A percentile compares a stretch with the other conserved stretches of the same genome.
phyloP scores from a whole-genome alignment of 176 grass and related monocot species.

The Oryza coarctata region DNA sequence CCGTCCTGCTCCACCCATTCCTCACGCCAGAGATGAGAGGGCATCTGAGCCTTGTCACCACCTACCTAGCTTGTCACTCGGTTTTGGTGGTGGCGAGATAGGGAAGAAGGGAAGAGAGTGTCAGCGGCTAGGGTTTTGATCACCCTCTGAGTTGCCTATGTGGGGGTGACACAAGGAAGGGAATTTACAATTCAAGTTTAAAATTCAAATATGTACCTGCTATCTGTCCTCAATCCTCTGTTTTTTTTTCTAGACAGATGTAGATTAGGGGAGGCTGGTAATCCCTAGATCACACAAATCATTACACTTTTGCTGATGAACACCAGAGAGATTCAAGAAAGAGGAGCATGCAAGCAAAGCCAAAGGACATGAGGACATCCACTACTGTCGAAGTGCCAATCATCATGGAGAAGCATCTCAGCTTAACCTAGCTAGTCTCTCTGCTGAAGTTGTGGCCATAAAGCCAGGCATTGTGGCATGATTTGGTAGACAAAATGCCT shows the following conservation, averaged over 20 bases:
- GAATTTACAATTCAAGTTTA: neutral
- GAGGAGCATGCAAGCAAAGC: slow-evolving; percentile 21
- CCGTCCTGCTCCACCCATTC: too few relatives aligned
- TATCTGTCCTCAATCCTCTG: neutral
- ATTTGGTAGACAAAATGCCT: slow-evolving; percentile 19
- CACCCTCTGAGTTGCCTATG: too few relatives aligned
- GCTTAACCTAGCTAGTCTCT: neutral
- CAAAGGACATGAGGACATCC: slow-evolving; percentile 16
- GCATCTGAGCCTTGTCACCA: too few relatives aligned
- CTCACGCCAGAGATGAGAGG: too few relatives aligned
- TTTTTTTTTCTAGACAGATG: neutral
- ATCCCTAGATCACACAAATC: slow-evolving; percentile 36
- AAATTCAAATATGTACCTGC: neutral
- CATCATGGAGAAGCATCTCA: slow-evolving; percentile 35
- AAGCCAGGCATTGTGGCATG: slow-evolving; percentile 23
- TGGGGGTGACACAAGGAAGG: too few relatives aligned
- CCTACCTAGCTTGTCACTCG: too few relatives aligned
- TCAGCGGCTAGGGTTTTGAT: too few relatives aligned
- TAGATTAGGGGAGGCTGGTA: neutral
- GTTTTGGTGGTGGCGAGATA: too few relatives aligned
- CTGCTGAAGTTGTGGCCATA: slow-evolving; percentile 13
- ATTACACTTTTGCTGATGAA: neutral
- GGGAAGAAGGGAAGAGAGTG: too few relatives aligned
- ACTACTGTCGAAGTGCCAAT: slow-evolving; percentile 25
- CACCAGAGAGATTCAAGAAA: slow-evolving; percentile 29